Conservation (phyloP, 495 filamentous ascomycete genomes). For the Saxophila tyrrhenica region DNA sequence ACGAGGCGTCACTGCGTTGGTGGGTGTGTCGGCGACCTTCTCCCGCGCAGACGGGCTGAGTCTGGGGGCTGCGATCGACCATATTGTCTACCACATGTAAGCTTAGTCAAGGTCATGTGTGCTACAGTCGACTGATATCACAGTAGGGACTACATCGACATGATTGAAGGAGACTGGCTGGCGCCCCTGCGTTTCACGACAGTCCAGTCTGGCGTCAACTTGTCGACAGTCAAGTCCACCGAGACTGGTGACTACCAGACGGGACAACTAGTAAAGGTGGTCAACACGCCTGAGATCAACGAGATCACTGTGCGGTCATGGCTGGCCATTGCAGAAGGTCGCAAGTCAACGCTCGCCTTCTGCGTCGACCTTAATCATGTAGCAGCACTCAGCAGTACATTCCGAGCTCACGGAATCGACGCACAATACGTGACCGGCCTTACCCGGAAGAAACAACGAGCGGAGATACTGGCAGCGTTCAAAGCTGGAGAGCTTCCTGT, state of each 20-base stretch:
- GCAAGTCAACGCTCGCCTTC: constrained; percentile 84
- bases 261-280: constrained; percentile 57
- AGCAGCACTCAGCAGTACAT: constrained; percentile 54
- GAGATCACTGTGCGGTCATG: constrained; percentile 74
- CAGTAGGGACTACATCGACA: constrained; percentile 73
- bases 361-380: constrained; percentile 85
- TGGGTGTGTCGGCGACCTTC: constrained; percentile 90
- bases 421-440: constrained; percentile 71
- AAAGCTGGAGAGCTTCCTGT: constrained; percentile 67
- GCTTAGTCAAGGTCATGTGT: neutral
- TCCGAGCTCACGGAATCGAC: constrained; percentile 67
- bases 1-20: constrained; percentile 51
- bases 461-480: constrained; percentile 61
- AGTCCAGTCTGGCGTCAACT: constrained; percentile 65
- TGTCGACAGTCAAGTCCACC: constrained; percentile 53
- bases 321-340: constrained; percentile 56
- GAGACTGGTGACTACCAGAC: constrained; percentile 68
- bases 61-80: constrained; percentile 79
- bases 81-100: constrained; percentile 88
- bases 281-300: constrained; percentile 71
- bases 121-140: neutral
- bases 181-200: constrained; percentile 87
- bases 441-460: constrained; percentile 54
- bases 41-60: constrained; percentile 80
- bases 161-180: constrained; percentile 83